Conservation (phyloP, 2,329 filamentous ascomycete species). For the Clonostachys solani region DNA sequence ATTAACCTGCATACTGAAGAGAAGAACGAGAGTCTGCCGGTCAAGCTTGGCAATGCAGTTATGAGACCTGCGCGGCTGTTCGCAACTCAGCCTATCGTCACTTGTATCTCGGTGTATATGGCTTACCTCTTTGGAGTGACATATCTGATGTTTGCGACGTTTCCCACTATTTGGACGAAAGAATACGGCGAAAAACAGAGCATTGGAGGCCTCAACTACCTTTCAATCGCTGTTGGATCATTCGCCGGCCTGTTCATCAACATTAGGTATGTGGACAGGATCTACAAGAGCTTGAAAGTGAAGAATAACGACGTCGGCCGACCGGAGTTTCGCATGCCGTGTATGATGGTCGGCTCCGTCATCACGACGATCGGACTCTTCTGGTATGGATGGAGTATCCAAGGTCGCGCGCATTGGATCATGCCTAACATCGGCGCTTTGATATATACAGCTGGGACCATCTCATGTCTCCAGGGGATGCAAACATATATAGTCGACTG, state of each 20-base stretch:
- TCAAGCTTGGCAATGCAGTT: conserved; percentile 14
- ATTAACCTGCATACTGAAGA: not conserved
- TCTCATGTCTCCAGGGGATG: conserved; percentile 60
- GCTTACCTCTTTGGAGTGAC: conserved; percentile 44
- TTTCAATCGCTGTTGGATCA: conserved; percentile 40
- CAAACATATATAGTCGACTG: conserved; percentile 68
- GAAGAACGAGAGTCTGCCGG: not conserved
- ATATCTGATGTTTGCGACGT: conserved; percentile 46
- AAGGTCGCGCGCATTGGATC: conserved; percentile 53
- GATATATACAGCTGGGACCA: conserved; percentile 60
- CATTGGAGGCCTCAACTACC: conserved; percentile 41
- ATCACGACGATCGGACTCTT: conserved; percentile 61
- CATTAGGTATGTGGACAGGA: conserved; percentile 14
- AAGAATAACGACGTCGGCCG: conserved; percentile 3
- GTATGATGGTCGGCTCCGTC: conserved; percentile 10
- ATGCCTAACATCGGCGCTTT: conserved; percentile 57
- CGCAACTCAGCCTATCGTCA: conserved; percentile 39
- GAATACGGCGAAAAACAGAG: conserved; percentile 37
- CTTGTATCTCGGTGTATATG: conserved; percentile 39
- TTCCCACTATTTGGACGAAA: conserved; percentile 36
- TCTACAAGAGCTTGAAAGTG: conserved; percentile 6
- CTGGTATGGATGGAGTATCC: conserved; percentile 65
- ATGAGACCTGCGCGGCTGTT: conserved; percentile 41
- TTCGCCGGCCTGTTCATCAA: conserved; percentile 48
- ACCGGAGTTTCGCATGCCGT: conserved; percentile 13